Conservation (phyloP, 805 yeast species). For the Wickerhamomyces silvicola region DNA sequence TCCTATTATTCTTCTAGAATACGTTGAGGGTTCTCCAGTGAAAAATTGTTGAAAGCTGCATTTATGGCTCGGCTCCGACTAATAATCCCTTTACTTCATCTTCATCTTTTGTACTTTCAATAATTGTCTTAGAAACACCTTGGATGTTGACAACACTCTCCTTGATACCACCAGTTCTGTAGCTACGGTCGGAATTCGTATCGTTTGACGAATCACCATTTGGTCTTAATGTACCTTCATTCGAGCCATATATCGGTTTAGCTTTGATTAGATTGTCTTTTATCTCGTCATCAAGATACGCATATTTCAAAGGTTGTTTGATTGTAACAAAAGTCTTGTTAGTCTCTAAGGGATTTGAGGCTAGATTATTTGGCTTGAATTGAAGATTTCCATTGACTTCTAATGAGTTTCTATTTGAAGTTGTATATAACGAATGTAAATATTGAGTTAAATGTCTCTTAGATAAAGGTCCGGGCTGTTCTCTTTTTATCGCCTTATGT, state of each 20-base stretch:
- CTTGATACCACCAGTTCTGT: conserved; percentile 42
- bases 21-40: too few species aligned
- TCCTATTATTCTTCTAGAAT: too few species aligned
- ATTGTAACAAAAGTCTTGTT: conserved; percentile 61
- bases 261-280: not conserved
- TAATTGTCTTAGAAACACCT: conserved; percentile 82
- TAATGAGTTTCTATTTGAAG: conserved; percentile 36
- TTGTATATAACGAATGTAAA: conserved; percentile 52
- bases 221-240: not conserved
- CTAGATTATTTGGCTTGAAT: conserved; percentile 44
- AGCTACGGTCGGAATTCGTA: conserved; percentile 14
- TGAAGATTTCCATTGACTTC: conserved; percentile 23
- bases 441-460: conserved; percentile 65
- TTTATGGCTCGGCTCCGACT: too few species aligned
- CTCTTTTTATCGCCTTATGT: conserved; percentile 76
- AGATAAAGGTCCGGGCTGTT: conserved; percentile 68
- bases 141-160: conserved; percentile 79
- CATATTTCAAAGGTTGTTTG: conserved; percentile 27
- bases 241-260: conserved; percentile 21
- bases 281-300: conserved; percentile 14
- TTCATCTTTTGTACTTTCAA: conserved; percentile 52
- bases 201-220: conserved; percentile 1
- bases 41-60: too few species aligned
- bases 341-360: conserved; percentile 63
- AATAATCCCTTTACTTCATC: conserved; percentile 1